These are phyloP conservation scores for Ciborinia camelliae DNA, from an alignment of 2,329 filamentous ascomycete species.

Conservation along the genomic window DNA sequence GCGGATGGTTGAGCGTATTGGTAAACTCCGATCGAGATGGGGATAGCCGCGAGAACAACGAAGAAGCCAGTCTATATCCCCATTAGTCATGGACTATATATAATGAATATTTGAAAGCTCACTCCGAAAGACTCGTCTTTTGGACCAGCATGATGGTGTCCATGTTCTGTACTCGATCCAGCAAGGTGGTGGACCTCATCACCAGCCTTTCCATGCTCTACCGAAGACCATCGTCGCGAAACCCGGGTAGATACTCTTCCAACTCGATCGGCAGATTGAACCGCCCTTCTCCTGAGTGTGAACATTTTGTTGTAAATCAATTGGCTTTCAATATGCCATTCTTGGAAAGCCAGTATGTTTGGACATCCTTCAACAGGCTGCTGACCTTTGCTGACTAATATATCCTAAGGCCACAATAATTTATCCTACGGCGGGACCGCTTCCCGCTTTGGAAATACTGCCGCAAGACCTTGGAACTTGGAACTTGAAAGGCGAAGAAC, in stretches of 20 bases:
- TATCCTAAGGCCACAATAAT: not conserved
- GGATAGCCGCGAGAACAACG: constrained; percentile 45
- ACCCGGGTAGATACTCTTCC: constrained; percentile 23
- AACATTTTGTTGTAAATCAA: constrained; percentile 37
- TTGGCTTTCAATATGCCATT: constrained; percentile 23
- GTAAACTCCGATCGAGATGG: constrained; percentile 45
- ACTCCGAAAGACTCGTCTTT: constrained; percentile 50
- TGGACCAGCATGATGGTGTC: constrained; percentile 39
- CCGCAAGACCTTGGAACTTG: too few relatives aligned
- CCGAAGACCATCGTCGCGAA: constrained; percentile 29
- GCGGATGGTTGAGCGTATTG: constrained; percentile 40
- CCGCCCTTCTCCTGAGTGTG: constrained; percentile 36
- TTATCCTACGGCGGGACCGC: not conserved
- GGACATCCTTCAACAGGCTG: not conserved
- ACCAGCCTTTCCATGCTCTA: constrained; percentile 27
- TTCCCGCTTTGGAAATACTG: not conserved
- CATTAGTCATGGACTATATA: constrained; percentile 18
- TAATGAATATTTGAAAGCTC: constrained; percentile 34
- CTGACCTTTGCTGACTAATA: constrained; percentile 1
- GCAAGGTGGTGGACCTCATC: constrained; percentile 27
- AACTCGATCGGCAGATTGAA: constrained; percentile 31
- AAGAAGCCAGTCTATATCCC: constrained; percentile 46
- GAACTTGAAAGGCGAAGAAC: not conserved
- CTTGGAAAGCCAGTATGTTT: not conserved
- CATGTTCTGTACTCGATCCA: constrained; percentile 26